A percentile compares a stretch with the other conserved stretches of the same genome.
These are phyloP conservation scores for Vinca minor DNA, from an alignment of 257 asterid genomes.

Conservation along the genomic window DNA sequence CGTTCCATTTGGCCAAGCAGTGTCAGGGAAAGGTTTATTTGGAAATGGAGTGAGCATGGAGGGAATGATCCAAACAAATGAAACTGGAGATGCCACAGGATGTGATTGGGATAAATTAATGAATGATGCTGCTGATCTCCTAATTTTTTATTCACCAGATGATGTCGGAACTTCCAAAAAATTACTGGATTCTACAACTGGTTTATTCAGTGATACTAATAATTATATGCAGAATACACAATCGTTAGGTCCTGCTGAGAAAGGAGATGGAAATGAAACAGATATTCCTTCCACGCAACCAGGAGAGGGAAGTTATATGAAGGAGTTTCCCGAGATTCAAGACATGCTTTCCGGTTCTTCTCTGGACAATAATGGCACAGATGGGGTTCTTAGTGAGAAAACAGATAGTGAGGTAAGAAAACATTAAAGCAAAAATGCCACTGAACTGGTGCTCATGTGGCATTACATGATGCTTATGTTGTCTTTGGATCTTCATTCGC, in stretches of 20 bases:
- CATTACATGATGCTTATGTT: no score
- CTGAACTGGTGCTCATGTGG: no score
- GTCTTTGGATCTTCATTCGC: no score
- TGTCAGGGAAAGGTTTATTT: slow-evolving; percentile 27
- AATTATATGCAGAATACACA: slow-evolving; percentile 40
- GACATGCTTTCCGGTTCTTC: slow-evolving; percentile 32
- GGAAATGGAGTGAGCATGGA: slow-evolving; percentile 25
- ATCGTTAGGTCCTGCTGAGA: slow-evolving; percentile 26
- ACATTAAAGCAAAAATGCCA: no score
- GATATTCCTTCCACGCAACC: slow-evolving; percentile 55
- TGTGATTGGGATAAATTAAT: slow-evolving; percentile 80
- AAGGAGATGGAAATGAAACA: slow-evolving; percentile 36
- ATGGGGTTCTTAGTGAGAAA: slow-evolving; percentile 28
- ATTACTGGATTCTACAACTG: slow-evolving; percentile 31
- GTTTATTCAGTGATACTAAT: slow-evolving; percentile 23
- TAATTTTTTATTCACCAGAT: slow-evolving; percentile 62
- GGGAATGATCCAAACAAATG: slow-evolving; percentile 29
- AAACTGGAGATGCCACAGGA: slow-evolving; percentile 35
- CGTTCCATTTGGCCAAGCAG: slow-evolving; percentile 26
- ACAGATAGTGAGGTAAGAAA: slow-evolving; percentile 54
- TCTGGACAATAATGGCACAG: slow-evolving; percentile 16
- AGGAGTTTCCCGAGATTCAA: slow-evolving; percentile 25
- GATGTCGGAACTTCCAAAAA: slow-evolving; percentile 32
- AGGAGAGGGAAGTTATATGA: slow-evolving; percentile 44
- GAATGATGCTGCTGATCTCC: slow-evolving; percentile 45